phyloP scores from a whole-genome alignment of 768 basidiomycete genomes.

The Leccinum barrowsii region DNA sequence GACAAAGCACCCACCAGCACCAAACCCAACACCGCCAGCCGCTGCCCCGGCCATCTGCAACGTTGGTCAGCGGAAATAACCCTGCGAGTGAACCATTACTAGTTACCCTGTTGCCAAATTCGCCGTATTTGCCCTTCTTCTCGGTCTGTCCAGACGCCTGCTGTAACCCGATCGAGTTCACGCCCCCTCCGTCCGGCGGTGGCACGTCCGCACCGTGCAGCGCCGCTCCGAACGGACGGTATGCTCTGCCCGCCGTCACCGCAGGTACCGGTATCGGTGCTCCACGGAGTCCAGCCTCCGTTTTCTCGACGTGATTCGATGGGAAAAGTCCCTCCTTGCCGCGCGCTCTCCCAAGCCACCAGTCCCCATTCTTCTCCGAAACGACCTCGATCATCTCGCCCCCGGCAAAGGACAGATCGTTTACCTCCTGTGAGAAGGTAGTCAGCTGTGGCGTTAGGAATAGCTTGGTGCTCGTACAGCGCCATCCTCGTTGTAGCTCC shows the following conservation, averaged over 20 bases:
- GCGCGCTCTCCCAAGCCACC: constrained; percentile 75
- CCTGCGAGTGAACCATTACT: neutral
- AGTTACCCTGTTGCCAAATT: constrained; percentile 55
- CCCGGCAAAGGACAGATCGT: constrained; percentile 73
- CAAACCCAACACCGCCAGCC: constrained; percentile 72
- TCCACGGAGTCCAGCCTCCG: constrained; percentile 20
- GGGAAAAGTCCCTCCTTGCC: constrained; percentile 77
- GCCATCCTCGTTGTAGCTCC: constrained; percentile 65
- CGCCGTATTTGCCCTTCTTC: constrained; percentile 60
- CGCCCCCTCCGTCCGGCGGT: constrained; percentile 24
- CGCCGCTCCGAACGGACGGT: constrained; percentile 38
- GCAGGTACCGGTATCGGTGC: neutral
- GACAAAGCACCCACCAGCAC: constrained; percentile 50
- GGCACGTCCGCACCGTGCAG: constrained; percentile 33
- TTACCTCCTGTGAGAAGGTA: constrained; percentile 54
- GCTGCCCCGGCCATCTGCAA: constrained; percentile 54
- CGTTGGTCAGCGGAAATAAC: constrained; percentile 19
- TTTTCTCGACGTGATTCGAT: constrained; percentile 65
- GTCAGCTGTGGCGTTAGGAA: constrained; percentile 2
- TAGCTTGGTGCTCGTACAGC: constrained; percentile 32
- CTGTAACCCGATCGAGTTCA: constrained; percentile 31
- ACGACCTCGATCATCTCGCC: constrained; percentile 80
- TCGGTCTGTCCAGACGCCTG: constrained; percentile 25
- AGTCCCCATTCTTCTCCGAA: constrained; percentile 78
- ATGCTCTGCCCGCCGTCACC: constrained; percentile 13